These are phyloP conservation scores for Juncus effusus DNA, from an alignment of 176 grass and related monocot genomes.

Conservation along the genomic window DNA sequence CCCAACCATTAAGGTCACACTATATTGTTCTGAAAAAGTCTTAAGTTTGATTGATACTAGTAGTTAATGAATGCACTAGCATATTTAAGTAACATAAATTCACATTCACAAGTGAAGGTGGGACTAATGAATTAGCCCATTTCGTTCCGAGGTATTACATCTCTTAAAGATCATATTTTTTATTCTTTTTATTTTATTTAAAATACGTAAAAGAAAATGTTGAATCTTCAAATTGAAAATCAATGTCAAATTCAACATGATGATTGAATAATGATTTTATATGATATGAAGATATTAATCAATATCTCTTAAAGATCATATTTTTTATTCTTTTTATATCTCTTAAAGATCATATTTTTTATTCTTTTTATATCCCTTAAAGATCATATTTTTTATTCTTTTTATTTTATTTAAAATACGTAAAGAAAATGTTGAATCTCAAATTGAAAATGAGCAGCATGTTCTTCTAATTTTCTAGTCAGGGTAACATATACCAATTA, in stretches of 20 bases:
- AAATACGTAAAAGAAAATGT: background rate
- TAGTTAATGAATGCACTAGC: too few relatives aligned
- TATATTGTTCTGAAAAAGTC: too few relatives aligned
- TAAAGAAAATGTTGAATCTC: conserved; percentile 4
- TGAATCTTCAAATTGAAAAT: background rate
- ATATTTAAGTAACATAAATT: too few relatives aligned
- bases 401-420: too few relatives aligned
- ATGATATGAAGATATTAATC: too few relatives aligned
- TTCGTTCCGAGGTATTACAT: background rate
- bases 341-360: background rate
- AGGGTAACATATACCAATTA: background rate
- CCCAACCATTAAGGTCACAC: too few relatives aligned
- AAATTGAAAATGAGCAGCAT: too few relatives aligned
- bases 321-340: background rate
- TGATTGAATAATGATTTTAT: too few relatives aligned
- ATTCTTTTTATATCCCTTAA: background rate
- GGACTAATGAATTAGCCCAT: too few relatives aligned
- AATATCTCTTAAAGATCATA: background rate
- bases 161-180: background rate
- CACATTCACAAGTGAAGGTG: too few relatives aligned
- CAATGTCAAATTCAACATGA: too few relatives aligned
- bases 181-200: background rate
- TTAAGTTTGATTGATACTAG: too few relatives aligned
- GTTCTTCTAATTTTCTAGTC: background rate
- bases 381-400: background rate